Evolutionary conservation across 495 filamentous ascomycete genomes (phyloP).

Genomic region (Daldinia grandis): DNA sequence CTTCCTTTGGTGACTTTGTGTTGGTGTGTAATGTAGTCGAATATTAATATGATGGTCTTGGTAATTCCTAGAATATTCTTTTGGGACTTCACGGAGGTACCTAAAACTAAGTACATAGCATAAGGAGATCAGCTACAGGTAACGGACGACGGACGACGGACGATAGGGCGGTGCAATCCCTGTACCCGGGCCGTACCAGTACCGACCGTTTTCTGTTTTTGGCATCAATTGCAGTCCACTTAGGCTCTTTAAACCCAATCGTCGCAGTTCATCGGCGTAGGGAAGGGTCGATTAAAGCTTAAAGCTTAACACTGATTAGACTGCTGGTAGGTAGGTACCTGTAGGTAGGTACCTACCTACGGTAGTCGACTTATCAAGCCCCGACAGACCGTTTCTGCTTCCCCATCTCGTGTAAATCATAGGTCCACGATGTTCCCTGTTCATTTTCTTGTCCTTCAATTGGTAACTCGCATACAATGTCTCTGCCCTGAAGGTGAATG

Average conservation of each 20-base stretch:
- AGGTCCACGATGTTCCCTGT: slow-evolving; percentile 38
- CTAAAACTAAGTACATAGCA: background rate
- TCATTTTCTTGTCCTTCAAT: slow-evolving; percentile 28
- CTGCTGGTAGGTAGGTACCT: background rate
- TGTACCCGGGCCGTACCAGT: slow-evolving; percentile 34
- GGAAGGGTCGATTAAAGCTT: slow-evolving; percentile 19
- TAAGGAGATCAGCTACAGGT: background rate
- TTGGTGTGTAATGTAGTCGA: background rate
- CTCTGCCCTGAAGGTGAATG: slow-evolving; percentile 22
- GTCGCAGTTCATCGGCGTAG: background rate
- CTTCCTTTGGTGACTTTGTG: background rate
- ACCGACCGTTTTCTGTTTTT: slow-evolving; percentile 34
- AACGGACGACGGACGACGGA: background rate
- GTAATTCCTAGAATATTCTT: background rate
- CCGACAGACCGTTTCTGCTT: slow-evolving; percentile 30
- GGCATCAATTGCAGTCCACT: slow-evolving; percentile 34
- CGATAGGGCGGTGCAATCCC: slow-evolving; percentile 5
- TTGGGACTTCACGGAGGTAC: background rate
- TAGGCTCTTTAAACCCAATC: slow-evolving; percentile 12
- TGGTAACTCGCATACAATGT: slow-evolving; percentile 41
- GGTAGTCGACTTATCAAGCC: slow-evolving; percentile 23
- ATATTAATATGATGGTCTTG: background rate
- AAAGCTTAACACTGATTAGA: background rate
- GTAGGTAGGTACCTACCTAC: background rate
- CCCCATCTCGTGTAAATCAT: slow-evolving; percentile 35